Base-by-base conservation (phyloP, 441 rosid genomes). In the Erysimum cheiri region DNA sequence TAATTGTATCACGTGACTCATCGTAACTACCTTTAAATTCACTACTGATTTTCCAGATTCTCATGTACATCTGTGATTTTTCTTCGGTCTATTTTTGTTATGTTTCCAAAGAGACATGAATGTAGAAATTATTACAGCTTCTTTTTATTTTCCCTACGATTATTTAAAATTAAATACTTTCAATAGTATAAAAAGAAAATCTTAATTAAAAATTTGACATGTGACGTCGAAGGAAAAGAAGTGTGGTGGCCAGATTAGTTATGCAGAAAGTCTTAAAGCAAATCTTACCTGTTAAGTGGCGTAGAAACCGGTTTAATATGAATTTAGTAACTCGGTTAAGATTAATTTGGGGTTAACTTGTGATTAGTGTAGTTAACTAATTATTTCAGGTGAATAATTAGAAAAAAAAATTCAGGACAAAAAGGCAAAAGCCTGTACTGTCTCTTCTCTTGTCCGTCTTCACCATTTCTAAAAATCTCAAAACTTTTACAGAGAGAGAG, bases 391-490 rank as follows among this genome's bases (percentile, higher is more conserved):
- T 55, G 73, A 59, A 35, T 43, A 24, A 58, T 56, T 13, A 70
- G n/a, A 4, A 4, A 29, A 6, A 26, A 15, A 41, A 50, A 8
- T 2, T n/a, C 1, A 39, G 44, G 72, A 74, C 73, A 68, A 74
- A 68, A 61, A 68, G 70, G 73, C 69, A 43, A 49, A 58, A n/a
- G 39, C 69, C 35, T 69, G 44, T 53, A 33, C 48, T 58, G 62
- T 75, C 74, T 56, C 60, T 29, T 40, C 57, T 22, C 48, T 39
- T 31, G 29, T 49, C 73, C 75, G 64, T 63, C 78, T 57, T 69
- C 75, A 64, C 66, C 67, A 69, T 69, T 69, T 57, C 75, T 49
- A 69, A 69, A 67, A 55, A 55, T 56, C 60, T 55, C 60, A 54
- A 58, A 60, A 64, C 33, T 28, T 19, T 15, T 17, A 35, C 12